Evolutionary conservation across 2,329 filamentous ascomycete genomes (phyloP).

Genomic region (Clonostachys byssicola): DNA sequence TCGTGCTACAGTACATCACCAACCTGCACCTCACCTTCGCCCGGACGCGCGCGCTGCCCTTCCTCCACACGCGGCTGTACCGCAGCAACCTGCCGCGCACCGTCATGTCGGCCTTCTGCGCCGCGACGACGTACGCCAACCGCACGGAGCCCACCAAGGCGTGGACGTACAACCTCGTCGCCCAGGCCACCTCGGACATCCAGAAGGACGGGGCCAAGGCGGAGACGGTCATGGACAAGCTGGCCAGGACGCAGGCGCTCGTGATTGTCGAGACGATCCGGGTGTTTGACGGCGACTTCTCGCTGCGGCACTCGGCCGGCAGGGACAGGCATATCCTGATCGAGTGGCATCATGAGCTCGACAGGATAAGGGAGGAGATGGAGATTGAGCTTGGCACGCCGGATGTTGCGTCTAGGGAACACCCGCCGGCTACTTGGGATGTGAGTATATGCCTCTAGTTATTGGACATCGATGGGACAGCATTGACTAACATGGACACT

Average conservation of each 20-base stretch:
- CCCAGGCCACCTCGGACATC: conserved; percentile 28
- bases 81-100: conserved; percentile 27
- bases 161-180: conserved; percentile 31
- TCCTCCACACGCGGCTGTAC: conserved; percentile 38
- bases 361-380: conserved; percentile 23
- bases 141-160: conserved; percentile 28
- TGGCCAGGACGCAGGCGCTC: conserved; percentile 37
- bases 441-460: conserved; percentile 13
- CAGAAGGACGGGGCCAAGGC: conserved; percentile 24
- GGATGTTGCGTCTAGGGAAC: conserved; percentile 14
- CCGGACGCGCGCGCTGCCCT: conserved; percentile 28
- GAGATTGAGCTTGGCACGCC: conserved; percentile 16
- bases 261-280: conserved; percentile 33
- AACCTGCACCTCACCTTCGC: conserved; percentile 26
- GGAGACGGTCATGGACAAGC: conserved; percentile 25
- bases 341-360: conserved; percentile 29
- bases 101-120: conserved; percentile 32
- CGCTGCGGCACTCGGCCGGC: conserved; percentile 32
- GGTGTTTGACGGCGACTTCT: conserved; percentile 37
- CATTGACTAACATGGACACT: conserved; percentile 1
- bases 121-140: conserved; percentile 29
- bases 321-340: conserved; percentile 26
- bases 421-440: conserved; percentile 36
- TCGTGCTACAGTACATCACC: conserved; percentile 22
- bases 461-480: neutral